Evolutionary conservation across 345 rosid species (phyloP).

Genomic region (Viola odorata): DNA sequence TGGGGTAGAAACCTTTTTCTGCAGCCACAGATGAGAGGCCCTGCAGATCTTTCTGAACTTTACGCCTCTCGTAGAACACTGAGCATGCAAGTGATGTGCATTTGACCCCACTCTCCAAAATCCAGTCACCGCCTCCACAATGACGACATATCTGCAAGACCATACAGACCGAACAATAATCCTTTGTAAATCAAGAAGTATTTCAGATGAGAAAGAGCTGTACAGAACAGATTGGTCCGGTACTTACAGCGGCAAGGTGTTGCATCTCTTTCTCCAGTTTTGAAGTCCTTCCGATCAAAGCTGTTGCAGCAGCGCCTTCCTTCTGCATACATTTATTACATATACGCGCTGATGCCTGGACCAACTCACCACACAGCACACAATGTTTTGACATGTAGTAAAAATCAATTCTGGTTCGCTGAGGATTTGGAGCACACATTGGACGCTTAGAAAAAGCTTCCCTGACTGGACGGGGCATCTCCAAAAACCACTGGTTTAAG

Average conservation of each 20-base stretch:
- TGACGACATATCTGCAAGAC: constrained; percentile 77
- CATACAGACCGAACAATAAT: no score
- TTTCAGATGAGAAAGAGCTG: no score
- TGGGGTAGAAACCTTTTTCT: constrained; percentile 63
- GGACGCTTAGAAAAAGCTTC: constrained; percentile 54
- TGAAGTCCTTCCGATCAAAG: constrained; percentile 67
- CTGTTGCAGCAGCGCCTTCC: constrained; percentile 48
- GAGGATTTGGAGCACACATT: constrained; percentile 38
- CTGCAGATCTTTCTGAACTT: constrained; percentile 81
- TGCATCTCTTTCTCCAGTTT: constrained; percentile 86
- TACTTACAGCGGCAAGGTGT: constrained; percentile 74
- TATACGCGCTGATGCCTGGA: constrained; percentile 55
- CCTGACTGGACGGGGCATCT: constrained; percentile 83
- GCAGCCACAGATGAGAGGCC: constrained; percentile 57
- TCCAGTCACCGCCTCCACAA: constrained; percentile 97
- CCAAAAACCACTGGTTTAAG: constrained; percentile 70
- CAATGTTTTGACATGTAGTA: constrained; percentile 90
- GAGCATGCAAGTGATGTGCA: constrained; percentile 86
- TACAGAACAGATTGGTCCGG: neutral
- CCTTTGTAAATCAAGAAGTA: no score
- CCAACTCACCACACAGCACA: constrained; percentile 77
- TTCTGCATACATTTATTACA: constrained; percentile 59
- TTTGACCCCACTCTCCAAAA: constrained; percentile 75
- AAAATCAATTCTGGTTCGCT: constrained; percentile 64
- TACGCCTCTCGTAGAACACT: constrained; percentile 80